A percentile compares a stretch with the other conserved stretches of the same genome.
Evolutionary conservation across 2,329 filamentous ascomycete species (phyloP).

Genomic region (Aspergillus brasiliensis): DNA sequence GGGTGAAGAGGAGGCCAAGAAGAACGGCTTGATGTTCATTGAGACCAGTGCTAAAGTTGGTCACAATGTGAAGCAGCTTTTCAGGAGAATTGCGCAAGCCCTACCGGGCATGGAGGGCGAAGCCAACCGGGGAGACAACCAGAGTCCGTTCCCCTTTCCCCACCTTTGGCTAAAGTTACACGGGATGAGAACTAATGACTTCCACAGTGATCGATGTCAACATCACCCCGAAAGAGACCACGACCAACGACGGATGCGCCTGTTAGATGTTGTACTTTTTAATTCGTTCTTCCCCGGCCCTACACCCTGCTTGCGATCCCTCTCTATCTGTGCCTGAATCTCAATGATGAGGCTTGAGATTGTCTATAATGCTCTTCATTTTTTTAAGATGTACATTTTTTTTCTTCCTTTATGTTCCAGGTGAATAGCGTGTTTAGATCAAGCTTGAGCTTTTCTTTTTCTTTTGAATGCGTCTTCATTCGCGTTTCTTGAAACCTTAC

Average conservation of each 20-base stretch:
- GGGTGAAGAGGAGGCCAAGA: conserved; percentile 97
- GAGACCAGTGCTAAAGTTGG: conserved; percentile 98
- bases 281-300: conserved; percentile 12
- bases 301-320: conserved; percentile 13
- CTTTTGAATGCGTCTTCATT: background rate
- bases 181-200: conserved; percentile 26
- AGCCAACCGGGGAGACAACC: conserved; percentile 73
- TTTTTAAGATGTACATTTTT: conserved; percentile 44
- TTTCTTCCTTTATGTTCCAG: conserved; percentile 25
- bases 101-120: conserved; percentile 96
- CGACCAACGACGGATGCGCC: conserved; percentile 72
- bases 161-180: background rate
- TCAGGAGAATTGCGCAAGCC: conserved; percentile 97
- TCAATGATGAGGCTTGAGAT: conserved; percentile 34
- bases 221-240: conserved; percentile 68
- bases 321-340: conserved; percentile 14
- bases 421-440: conserved; percentile 38
- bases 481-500: background rate
- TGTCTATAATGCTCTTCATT: conserved; percentile 40
- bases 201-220: conserved; percentile 88
- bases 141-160: conserved; percentile 64
- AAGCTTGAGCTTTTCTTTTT: conserved; percentile 15
- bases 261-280: conserved; percentile 50
- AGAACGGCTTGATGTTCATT: conserved; percentile 97
- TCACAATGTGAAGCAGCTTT: conserved; percentile 96